Evolutionary conservation across 2,329 filamentous ascomycete species (phyloP).

Genomic region (Trichophyton simii): DNA sequence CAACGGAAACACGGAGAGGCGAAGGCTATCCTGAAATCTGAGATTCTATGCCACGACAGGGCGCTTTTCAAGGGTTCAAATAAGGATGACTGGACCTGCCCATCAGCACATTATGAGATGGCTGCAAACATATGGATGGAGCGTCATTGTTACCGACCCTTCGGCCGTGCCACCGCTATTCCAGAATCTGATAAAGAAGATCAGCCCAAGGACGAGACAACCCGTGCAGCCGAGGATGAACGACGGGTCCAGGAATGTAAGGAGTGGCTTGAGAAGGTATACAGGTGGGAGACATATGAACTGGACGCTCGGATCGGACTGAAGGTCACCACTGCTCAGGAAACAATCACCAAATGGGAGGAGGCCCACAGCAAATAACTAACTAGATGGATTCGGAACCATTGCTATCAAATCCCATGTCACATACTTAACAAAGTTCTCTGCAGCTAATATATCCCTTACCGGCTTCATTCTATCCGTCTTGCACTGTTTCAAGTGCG

Average conservation of each 20-base stretch:
- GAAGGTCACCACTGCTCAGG: conserved; percentile 36
- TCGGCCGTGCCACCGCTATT: background rate
- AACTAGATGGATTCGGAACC: background rate
- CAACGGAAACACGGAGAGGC: conserved; percentile 54
- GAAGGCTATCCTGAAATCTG: conserved; percentile 46
- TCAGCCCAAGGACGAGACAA: background rate
- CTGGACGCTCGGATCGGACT: conserved; percentile 45
- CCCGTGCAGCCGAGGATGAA: conserved; percentile 18
- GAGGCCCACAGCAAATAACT: conserved; percentile 14
- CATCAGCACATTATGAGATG: conserved; percentile 75
- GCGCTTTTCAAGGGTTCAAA: conserved; percentile 39
- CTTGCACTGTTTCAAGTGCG: background rate
- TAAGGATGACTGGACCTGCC: conserved; percentile 50
- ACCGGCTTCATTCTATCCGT: background rate
- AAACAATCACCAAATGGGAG: conserved; percentile 35
- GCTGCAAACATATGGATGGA: conserved; percentile 71
- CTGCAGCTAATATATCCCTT: background rate
- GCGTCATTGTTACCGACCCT: conserved; percentile 25
- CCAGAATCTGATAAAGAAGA: background rate
- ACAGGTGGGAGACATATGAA: conserved; percentile 49
- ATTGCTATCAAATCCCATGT: background rate
- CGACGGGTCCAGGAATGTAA: conserved; percentile 41
- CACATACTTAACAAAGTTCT: background rate
- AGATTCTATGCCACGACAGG: conserved; percentile 50
- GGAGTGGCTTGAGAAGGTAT: conserved; percentile 44